Evolutionary conservation across 2,329 filamentous ascomycete species (phyloP), one percentile per base, ranked within the genome.

Genomic region (Tolypocladium pustulatum): DNA sequence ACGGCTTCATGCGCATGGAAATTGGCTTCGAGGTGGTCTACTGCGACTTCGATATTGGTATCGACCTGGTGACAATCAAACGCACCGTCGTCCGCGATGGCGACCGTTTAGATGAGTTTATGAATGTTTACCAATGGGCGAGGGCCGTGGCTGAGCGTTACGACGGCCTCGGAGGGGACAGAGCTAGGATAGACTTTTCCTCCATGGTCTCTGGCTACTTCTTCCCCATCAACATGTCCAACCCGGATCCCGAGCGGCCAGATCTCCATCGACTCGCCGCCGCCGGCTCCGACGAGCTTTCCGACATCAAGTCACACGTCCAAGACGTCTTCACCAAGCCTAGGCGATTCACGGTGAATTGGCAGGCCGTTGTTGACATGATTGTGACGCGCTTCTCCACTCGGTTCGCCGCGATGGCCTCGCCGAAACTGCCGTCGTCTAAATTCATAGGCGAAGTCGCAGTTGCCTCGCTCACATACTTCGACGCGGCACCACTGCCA

Each of bases 11-110:
- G 2, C 79, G 87, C 13, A 86, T 86, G 78, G 87, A 90, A 66
- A 78, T 80, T 22, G 87, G 87, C 0, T 89, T 89, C 63, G 87
- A 90, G 69, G 76, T 88, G 57, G 86, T 90, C 55, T 74, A 87
- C 25, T 90, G 87, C 67, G 74, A 85, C 57, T 90, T 90, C 53
- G 62, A 64, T 12, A 62, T 72, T 3, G 76, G 76, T 0, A 61
- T 82, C 13, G 67, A 73, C 22, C 65, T 73, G 25, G 60, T 77
- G 1, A 64, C 1, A 4, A 62, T 61, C 13, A 58, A 66, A 37
- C 60, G 65, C 27, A 51, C 59, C 0, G 51, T 59, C 22, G 25
- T 51, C 15, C 27, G 8, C 27, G 27, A 20, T 8, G 46, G 15
- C 4, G 15, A 32, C 8, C 27, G 17, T 10, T 3, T 10, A 3